Evolutionary conservation across 2,329 filamentous ascomycete species (phyloP), one percentile per base, ranked within the genome.

Genomic region (Bipolaris bicolor): DNA sequence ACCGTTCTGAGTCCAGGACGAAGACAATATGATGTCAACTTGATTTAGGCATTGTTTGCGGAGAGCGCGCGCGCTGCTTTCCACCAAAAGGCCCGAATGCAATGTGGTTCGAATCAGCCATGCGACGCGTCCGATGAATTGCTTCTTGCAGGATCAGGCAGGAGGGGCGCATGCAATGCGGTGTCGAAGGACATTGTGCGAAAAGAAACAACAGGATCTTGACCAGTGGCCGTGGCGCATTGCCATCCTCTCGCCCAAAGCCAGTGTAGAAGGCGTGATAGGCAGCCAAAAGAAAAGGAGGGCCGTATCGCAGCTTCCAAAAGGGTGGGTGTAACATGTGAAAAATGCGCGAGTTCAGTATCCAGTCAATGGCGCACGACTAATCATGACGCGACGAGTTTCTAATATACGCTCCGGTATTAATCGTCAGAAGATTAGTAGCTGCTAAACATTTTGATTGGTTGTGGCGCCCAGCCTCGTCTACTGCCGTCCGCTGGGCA

Each of bases 21-120:
- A 55, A 50, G 60, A 56, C 60, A 46, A 56, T 60, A 45, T 55
- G 49, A 53, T 55, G 40, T 52, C 55, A 63, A 59, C 58, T 63
- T 50, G 44, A 36, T 33, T 50, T 49, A 22, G 58, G 34, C 47
- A 54, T 60, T 53, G 46, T 33, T 51, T 45, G 51, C 47, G 47
- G 22, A 49, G 46, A 61, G 56, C 50, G 54, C 49, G 54, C 49
- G 33, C 24, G 20, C 20, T 33, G 45, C 40, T 45, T 61, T 13
- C 18, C 20, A 34, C 36, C 40, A 58, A 33, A 52, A 55, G 49
- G 40, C 18, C 59, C 55, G 51, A 50, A 41, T 40, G 29, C 29
- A 47, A 58, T 39, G 58, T 41, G 45, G 33, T 56, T 47, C 16
- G 31, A 52, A 57, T 55, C 37, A 50, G 55, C 22, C 26, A 49